A percentile compares a stretch with the other conserved stretches of the same genome.
Evolutionary conservation across 2,329 filamentous ascomycete species (phyloP).

Genomic region (Penicillium verrucosum): DNA sequence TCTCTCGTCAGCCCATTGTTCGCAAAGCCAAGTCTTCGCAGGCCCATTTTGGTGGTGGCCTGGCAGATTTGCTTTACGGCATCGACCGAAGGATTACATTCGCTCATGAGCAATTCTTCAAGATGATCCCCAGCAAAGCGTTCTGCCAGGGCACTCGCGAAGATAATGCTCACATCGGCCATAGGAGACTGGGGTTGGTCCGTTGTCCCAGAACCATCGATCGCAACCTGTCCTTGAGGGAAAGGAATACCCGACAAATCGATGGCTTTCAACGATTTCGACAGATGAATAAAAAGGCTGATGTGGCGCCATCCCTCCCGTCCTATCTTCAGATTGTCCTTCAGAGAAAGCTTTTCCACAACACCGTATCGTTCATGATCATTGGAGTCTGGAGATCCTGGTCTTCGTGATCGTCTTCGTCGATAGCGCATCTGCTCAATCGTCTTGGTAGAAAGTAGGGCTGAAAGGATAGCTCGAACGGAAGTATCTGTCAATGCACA

Average conservation of each 20-base stretch:
- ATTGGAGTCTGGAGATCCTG: conserved; percentile 29
- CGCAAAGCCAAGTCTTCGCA: conserved; percentile 76
- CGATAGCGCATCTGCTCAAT: conserved; percentile 56
- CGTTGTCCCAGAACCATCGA: conserved; percentile 23
- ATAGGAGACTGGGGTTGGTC: conserved; percentile 16
- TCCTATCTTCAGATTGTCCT: conserved; percentile 82
- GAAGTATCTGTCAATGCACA: conserved; percentile 85
- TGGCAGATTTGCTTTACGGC: conserved; percentile 77
- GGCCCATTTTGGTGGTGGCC: conserved; percentile 72
- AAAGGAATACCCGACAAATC: conserved; percentile 85
- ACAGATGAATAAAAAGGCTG: conserved; percentile 85
- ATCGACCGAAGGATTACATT: conserved; percentile 68
- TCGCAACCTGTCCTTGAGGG: conserved; percentile 47
- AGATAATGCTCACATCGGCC: conserved; percentile 59
- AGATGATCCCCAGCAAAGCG: conserved; percentile 72
- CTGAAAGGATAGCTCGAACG: conserved; percentile 79
- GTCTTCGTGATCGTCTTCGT: conserved; percentile 40
- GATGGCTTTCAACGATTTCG: conserved; percentile 76
- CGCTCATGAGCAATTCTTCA: conserved; percentile 78
- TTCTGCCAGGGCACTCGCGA: conserved; percentile 72
- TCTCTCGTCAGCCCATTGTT: conserved; percentile 73
- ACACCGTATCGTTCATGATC: conserved; percentile 55
- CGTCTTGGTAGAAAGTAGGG: conserved; percentile 74
- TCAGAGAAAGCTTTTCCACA: conserved; percentile 81
- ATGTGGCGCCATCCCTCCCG: conserved; percentile 88